Percentiles rank a stretch among this genome's conserved stretches.
Conservation (phyloP, 2,329 filamentous ascomycete species). For the Aschersonia sp. region DNA sequence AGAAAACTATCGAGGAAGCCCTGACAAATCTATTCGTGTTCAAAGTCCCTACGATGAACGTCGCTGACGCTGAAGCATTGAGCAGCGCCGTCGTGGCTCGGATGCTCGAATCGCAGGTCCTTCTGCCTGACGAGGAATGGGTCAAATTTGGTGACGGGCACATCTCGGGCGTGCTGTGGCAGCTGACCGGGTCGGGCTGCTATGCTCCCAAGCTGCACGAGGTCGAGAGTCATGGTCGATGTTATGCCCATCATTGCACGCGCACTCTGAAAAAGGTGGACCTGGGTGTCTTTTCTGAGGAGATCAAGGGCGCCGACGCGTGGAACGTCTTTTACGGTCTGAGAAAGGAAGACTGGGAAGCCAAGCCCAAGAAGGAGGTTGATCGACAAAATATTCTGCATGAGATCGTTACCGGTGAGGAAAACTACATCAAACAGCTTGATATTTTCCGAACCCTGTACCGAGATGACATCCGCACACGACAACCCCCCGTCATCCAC, state of each 20-base stretch:
- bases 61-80: slow-evolving; percentile 83
- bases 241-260: slow-evolving; percentile 89
- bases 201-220: slow-evolving; percentile 78
- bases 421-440: slow-evolving; percentile 77
- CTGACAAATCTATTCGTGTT: slow-evolving; percentile 79
- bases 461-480: slow-evolving; percentile 58
- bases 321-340: slow-evolving; percentile 86
- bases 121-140: slow-evolving; percentile 92
- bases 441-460: slow-evolving; percentile 78
- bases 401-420: slow-evolving; percentile 88
- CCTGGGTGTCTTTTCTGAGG: slow-evolving; percentile 56
- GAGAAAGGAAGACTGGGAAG: slow-evolving; percentile 59
- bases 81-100: slow-evolving; percentile 61
- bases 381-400: slow-evolving; percentile 89
- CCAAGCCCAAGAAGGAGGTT: slow-evolving; percentile 69
- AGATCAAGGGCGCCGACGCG: slow-evolving; percentile 54
- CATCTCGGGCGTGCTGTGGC: slow-evolving; percentile 83
- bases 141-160: slow-evolving; percentile 74
- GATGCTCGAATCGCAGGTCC: slow-evolving; percentile 65
- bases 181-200: slow-evolving; percentile 81
- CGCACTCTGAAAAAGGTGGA: slow-evolving; percentile 91
- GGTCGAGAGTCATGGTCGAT: slow-evolving; percentile 53
- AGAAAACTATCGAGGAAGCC: slow-evolving; percentile 73
- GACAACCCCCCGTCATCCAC: slow-evolving; percentile 67
- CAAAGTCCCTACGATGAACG: slow-evolving; percentile 97